phyloP scores from a whole-genome alignment of 1,284 basidiomycete genomes.

The Sparassis latifolia region DNA sequence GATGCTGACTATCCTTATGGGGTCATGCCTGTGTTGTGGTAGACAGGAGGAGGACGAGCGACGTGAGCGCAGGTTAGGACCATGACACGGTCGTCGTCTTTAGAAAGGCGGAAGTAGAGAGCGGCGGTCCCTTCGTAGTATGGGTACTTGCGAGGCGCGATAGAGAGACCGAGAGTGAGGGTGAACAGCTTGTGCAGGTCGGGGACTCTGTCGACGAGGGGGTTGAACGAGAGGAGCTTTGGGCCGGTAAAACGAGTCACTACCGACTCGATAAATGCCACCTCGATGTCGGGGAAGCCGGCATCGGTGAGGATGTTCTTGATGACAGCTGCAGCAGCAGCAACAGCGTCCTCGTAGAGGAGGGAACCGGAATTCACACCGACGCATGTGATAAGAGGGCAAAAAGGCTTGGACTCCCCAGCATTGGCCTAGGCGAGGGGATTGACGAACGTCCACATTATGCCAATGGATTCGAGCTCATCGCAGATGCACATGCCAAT shows the following conservation, averaged over 20 bases:
- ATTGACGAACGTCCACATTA: constrained; percentile 21
- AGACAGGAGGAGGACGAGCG: constrained; percentile 17
- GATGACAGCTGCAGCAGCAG: constrained; percentile 8
- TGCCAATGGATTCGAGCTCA: constrained; percentile 15
- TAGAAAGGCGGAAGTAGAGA: constrained; percentile 26
- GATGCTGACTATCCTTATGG: constrained; percentile 19
- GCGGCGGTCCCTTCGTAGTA: constrained; percentile 27
- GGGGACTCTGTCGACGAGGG: constrained; percentile 14
- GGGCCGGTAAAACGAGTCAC: constrained; percentile 17
- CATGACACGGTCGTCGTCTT: constrained; percentile 21
- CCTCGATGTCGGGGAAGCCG: constrained; percentile 20
- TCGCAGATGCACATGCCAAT: constrained; percentile 8
- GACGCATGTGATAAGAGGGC: constrained; percentile 18
- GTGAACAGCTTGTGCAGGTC: constrained; percentile 27
- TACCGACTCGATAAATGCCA: constrained; percentile 21
- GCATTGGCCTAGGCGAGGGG: constrained; percentile 22
- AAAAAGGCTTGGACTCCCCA: constrained; percentile 14
- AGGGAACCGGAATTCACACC: constrained; percentile 21
- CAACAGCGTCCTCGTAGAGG: constrained; percentile 17
- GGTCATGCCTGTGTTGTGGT: constrained; percentile 21
- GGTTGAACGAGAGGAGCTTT: constrained; percentile 22
- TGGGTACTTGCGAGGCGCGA: constrained; percentile 23
- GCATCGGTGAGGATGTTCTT: constrained; percentile 16
- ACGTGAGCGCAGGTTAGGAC: constrained; percentile 31
- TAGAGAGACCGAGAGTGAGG: constrained; percentile 28